phyloP scores from a whole-genome alignment of 2,329 filamentous ascomycete species.

The Rhexocercosporidium sp. region DNA sequence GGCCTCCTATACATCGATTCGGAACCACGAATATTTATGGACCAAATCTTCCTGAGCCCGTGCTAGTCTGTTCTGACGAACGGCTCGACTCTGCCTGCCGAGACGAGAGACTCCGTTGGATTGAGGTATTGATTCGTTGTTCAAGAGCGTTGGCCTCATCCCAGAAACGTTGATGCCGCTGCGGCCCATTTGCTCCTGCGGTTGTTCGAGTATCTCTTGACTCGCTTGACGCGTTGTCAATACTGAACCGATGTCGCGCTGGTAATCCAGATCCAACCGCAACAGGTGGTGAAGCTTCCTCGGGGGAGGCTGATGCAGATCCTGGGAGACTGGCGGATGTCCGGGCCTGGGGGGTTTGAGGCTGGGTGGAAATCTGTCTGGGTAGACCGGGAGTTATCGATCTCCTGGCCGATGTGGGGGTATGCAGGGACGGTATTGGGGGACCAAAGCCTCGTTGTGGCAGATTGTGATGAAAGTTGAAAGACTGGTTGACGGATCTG shows the following conservation, averaged over 20 bases:
- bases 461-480: conserved; percentile 6
- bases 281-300: conserved; percentile 21
- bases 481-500: conserved; percentile 22
- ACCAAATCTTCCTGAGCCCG: too few relatives aligned
- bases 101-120: background rate
- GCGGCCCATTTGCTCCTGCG: background rate
- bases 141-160: background rate
- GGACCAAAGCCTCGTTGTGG: conserved; percentile 1
- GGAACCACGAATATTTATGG: background rate
- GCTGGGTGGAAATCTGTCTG: background rate
- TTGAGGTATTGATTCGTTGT: background rate
- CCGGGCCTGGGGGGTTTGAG: conserved; percentile 7
- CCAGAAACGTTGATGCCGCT: background rate
- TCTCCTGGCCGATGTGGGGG: conserved; percentile 6
- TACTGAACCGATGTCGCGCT: background rate
- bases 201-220: background rate
- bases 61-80: background rate
- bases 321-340: background rate
- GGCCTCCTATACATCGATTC: background rate
- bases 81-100: background rate
- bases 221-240: background rate
- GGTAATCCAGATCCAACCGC: conserved; percentile 21
- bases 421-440: conserved; percentile 3
- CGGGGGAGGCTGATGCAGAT: conserved; percentile 4
- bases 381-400: background rate